Evolutionary conservation across 805 yeast species (phyloP).

Genomic region (Wickerhamiella cacticola): DNA sequence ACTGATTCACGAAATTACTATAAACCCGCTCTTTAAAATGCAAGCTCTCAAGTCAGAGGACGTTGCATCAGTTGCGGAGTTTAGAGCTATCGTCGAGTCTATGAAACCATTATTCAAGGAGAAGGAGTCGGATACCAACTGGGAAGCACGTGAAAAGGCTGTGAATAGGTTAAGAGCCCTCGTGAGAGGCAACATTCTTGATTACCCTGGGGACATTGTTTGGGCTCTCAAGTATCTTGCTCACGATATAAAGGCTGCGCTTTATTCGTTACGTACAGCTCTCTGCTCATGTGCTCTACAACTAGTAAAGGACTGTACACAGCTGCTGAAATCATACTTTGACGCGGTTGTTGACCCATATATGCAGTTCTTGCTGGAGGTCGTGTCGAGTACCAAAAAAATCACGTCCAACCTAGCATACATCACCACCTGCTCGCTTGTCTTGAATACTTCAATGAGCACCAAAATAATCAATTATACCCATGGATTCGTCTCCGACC

Average conservation of each 20-base stretch:
- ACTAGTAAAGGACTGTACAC: conserved; percentile 49
- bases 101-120: conserved; percentile 41
- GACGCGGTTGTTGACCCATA: conserved; percentile 38
- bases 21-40: conserved; percentile 26
- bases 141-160: conserved; percentile 60
- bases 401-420: conserved; percentile 45
- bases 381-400: conserved; percentile 50
- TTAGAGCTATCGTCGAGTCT: conserved; percentile 26
- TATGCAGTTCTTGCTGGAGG: conserved; percentile 38
- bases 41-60: conserved; percentile 33
- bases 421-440: conserved; percentile 36
- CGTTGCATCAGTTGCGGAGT: conserved; percentile 25
- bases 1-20: conserved; percentile 11
- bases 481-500: conserved; percentile 46
- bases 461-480: conserved; percentile 41
- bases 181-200: conserved; percentile 42
- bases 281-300: conserved; percentile 66
- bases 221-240: conserved; percentile 35
- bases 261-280: conserved; percentile 71
- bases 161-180: conserved; percentile 47
- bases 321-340: conserved; percentile 21
- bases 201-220: conserved; percentile 28
- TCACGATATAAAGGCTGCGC: conserved; percentile 55
- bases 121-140: conserved; percentile 78
- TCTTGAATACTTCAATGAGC: conserved; percentile 44